phyloP scores from a whole-genome alignment of 495 filamentous ascomycete genomes.

The Parathielavia hyrcaniae region DNA sequence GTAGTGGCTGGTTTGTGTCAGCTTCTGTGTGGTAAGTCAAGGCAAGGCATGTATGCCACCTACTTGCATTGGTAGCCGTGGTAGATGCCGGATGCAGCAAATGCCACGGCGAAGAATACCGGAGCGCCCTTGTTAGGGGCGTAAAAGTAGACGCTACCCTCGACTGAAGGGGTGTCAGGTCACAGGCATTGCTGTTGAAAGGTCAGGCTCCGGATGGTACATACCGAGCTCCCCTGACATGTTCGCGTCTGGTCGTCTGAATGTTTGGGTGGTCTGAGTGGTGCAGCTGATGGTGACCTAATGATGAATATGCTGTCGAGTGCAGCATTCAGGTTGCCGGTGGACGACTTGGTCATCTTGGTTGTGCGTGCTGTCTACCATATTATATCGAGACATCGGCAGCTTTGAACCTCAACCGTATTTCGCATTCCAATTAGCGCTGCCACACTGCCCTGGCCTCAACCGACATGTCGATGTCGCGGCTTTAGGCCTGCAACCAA shows the following conservation, averaged over 20 bases:
- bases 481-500: conserved; percentile 13
- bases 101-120: conserved; percentile 61
- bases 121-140: conserved; percentile 68
- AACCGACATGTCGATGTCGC: neutral
- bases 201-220: neutral
- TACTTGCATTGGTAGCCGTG: conserved; percentile 63
- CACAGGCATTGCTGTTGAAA: neutral
- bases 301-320: neutral
- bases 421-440: conserved; percentile 16
- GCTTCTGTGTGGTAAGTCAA: neutral
- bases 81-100: conserved; percentile 49
- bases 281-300: neutral
- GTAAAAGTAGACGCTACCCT: conserved; percentile 60
- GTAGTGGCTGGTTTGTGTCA: conserved; percentile 41
- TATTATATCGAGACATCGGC: neutral
- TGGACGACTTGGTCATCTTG: neutral
- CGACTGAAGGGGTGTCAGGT: conserved; percentile 26
- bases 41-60: conserved; percentile 15
- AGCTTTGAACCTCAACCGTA: conserved; percentile 2
- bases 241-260: neutral
- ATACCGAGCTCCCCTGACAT: conserved; percentile 39
- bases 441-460: neutral
- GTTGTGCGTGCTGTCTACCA: neutral
- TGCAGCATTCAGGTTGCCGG: neutral
- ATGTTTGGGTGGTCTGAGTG: too few relatives aligned